Conservation (phyloP, 2,329 filamentous ascomycete genomes). For the Pezicula neosporulosa region DNA sequence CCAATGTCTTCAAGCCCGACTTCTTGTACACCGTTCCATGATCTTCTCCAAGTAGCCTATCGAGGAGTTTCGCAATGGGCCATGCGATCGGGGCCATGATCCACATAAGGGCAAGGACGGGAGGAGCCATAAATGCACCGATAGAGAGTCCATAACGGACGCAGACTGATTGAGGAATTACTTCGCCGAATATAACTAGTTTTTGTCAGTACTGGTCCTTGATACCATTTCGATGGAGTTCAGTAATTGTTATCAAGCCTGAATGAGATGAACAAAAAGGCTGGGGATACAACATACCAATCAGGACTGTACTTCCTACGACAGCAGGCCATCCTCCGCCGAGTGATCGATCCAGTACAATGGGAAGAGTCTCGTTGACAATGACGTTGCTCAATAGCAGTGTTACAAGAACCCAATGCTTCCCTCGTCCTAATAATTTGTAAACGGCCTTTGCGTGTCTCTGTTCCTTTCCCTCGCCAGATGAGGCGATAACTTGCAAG, state of each 20-base stretch:
- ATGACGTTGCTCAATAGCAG: conserved; percentile 94
- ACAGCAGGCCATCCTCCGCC: conserved; percentile 94
- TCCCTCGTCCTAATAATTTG: conserved; percentile 77
- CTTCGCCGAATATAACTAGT: conserved; percentile 93
- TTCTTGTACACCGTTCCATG: conserved; percentile 98
- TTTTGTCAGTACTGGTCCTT: conserved; percentile 17
- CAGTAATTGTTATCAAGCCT: too few species aligned
- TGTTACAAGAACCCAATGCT: conserved; percentile 98
- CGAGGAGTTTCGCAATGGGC: conserved; percentile 93
- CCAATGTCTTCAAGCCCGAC: conserved; percentile 91
- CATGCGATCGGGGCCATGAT: conserved; percentile 85
- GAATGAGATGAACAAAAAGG: too few species aligned
- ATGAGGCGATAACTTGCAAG: conserved; percentile 87
- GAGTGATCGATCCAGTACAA: conserved; percentile 89
- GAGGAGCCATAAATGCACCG: conserved; percentile 87
- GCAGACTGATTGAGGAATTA: conserved; percentile 93
- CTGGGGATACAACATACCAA: conserved; percentile 55
- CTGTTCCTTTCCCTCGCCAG: conserved; percentile 79
- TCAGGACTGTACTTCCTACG: conserved; percentile 86
- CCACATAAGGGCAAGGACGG: conserved; percentile 88
- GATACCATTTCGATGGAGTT: background rate
- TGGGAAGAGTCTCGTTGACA: conserved; percentile 93
- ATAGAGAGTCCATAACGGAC: conserved; percentile 95
- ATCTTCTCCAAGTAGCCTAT: conserved; percentile 88
- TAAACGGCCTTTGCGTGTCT: conserved; percentile 82